These are phyloP conservation scores for Naegleria gruberi DNA, from an alignment of 208 protist species.

Conservation along the genomic window DNA sequence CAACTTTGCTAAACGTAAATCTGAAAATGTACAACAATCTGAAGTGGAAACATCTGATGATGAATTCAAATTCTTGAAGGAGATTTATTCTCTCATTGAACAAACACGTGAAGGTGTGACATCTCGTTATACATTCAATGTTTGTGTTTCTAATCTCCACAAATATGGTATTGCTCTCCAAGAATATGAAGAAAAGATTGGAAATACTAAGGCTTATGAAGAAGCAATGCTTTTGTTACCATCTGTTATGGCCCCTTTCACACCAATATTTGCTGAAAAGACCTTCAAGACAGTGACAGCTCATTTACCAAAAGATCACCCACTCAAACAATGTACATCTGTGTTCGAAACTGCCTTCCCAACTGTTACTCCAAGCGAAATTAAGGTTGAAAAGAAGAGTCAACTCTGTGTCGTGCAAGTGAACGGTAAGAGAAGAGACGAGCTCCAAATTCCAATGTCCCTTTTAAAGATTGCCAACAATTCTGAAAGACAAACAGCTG, in stretches of 20 bases:
- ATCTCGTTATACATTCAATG: neutral
- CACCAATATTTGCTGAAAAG: neutral
- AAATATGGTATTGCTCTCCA: neutral
- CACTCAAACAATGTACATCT: neutral
- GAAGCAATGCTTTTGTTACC: neutral
- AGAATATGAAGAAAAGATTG: neutral
- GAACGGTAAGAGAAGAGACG: neutral
- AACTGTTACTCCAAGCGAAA: neutral
- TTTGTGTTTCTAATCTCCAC: slow-evolving; percentile 6
- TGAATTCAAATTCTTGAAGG: neutral
- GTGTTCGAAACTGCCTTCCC: neutral
- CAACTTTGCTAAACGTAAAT: neutral
- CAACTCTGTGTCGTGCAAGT: neutral
- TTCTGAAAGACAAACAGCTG: neutral
- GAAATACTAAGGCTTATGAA: neutral
- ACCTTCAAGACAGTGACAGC: neutral
- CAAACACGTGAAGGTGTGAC: neutral
- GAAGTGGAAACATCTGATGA: neutral
- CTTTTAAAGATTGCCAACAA: neutral
- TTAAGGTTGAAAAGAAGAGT: neutral
- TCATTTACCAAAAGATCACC: neutral
- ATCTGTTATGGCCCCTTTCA: neutral
- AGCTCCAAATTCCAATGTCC: neutral
- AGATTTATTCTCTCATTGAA: neutral
- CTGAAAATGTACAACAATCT: neutral